Conservation (phyloP, 106 monocot genomes). For the Posidonia australis region DNA sequence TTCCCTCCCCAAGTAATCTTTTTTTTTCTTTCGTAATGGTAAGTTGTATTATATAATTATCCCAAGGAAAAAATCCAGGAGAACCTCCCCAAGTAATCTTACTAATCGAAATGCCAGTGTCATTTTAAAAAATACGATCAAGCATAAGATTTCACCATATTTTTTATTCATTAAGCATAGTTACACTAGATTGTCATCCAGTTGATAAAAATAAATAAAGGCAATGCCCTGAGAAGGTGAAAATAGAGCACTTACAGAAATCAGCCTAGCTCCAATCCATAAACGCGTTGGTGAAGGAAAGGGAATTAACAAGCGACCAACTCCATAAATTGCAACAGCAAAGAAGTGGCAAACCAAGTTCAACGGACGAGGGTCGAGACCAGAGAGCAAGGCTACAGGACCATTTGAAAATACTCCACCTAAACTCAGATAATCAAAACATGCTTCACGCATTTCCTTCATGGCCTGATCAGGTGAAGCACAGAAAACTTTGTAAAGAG, state of each 20-base stretch:
- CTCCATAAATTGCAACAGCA: slow-evolving; percentile 85
- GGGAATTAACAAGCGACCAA: slow-evolving; percentile 71
- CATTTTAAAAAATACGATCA: too few relatives aligned
- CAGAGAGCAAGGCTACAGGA: slow-evolving; percentile 65
- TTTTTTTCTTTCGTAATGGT: too few relatives aligned
- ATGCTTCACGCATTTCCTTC: slow-evolving; percentile 83
- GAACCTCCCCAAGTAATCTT: too few relatives aligned
- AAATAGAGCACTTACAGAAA: slow-evolving; percentile 42
- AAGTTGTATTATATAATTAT: too few relatives aligned
- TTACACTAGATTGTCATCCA: background rate
- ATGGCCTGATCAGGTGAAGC: slow-evolving; percentile 61
- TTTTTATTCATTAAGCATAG: background rate
- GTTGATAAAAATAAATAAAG: background rate
- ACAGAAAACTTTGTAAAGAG: slow-evolving; percentile 78
- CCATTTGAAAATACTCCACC: slow-evolving; percentile 77
- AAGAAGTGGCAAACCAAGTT: slow-evolving; percentile 84
- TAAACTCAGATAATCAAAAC: slow-evolving; percentile 88
- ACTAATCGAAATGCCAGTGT: too few relatives aligned
- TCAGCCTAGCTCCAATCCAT: slow-evolving; percentile 67
- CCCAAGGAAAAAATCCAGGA: too few relatives aligned
- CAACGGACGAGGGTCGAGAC: slow-evolving; percentile 71
- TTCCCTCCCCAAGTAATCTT: too few relatives aligned
- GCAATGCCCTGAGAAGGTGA: background rate
- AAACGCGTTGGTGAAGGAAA: slow-evolving; percentile 68
- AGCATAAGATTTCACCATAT: background rate